Evolutionary conservation across 2,329 filamentous ascomycete genomes (phyloP), one percentile per base, ranked within the genome.

Genomic region (Colletotrichum cuscutae): DNA sequence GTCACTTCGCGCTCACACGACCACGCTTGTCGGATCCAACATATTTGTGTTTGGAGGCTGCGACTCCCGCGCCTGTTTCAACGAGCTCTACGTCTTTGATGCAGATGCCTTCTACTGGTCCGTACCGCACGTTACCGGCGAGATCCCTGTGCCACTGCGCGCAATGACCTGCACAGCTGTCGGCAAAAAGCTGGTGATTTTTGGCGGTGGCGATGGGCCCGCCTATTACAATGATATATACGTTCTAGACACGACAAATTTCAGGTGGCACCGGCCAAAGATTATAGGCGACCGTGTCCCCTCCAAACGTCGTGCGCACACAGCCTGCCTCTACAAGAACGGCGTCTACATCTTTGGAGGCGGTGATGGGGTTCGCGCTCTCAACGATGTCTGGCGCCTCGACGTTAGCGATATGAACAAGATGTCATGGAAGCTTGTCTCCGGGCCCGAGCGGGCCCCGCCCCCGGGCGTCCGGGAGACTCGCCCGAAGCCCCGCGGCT

Each of bases 151-250:
- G 68, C 91, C 91, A 15, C 82, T 93, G 74, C 87, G 91, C 52
- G 91, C 91, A 76, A 93, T 93, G 91, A 93, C 91, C 6, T 92
- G 90, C 78, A 93, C 91, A 5, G 90, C 91, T 28, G 90, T 93
- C 24, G 90, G 90, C 76, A 92, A 92, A 84, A 93, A 92, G 80
- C 85, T 93, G 32, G 88, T 93, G 56, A 86, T 93, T 2, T 93
- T 93, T 78, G 91, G 91, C 66, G 91, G 91, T 57, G 91, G 91
- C 68, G 91, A 93, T 77, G 91, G 91, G 0, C 91, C 91, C 0
- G 88, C 90, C 28, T 93, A 93, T 81, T 93, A 93, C 80, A 93
- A 93, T 77, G 90, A 93, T 76, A 88, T 93, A 24, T 93, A 93
- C 79, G 90, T 93, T 58, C 85, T 93, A n/a, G 91, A 93, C 78